These are phyloP conservation scores for Corrigiola litoralis DNA, from an alignment of 179 eudicot genomes.

Conservation along the genomic window DNA sequence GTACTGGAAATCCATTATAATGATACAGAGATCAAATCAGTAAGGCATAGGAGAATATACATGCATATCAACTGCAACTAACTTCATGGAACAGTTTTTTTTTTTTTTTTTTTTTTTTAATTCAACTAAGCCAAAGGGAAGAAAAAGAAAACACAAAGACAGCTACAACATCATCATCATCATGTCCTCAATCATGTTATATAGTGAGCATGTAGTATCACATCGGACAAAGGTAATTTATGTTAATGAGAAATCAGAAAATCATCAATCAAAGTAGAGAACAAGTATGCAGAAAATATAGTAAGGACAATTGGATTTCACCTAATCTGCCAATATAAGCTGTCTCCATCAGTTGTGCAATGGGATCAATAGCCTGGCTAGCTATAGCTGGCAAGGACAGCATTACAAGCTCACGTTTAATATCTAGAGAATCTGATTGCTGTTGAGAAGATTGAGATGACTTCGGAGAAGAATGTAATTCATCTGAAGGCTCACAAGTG, in stretches of 20 bases:
- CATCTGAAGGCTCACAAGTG: conserved; percentile 14
- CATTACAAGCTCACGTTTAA: conserved; percentile 64
- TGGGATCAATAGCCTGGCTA: conserved; percentile 92
- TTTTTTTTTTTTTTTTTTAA: no score
- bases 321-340: conserved; percentile 91
- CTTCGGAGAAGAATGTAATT: conserved; percentile 19
- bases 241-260: not conserved
- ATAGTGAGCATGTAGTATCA: not conserved
- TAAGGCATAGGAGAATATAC: no score
- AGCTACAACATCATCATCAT: no score
- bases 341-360: conserved; percentile 94
- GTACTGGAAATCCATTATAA: no score
- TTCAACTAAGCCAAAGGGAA: no score
- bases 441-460: conserved; percentile 2
- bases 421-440: conserved; percentile 25
- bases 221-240: not conserved
- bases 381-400: conserved; percentile 88
- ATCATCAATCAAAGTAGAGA: not conserved
- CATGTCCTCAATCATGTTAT: no score
- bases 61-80: no score
- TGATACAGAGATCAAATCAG: no score
- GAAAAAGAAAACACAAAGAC: no score
- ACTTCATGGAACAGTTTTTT: no score
- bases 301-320: conserved; percentile 9
- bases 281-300: not conserved